These are phyloP conservation scores for Yarrowia porcina DNA, from an alignment of 805 yeast species.

Conservation along the genomic window DNA sequence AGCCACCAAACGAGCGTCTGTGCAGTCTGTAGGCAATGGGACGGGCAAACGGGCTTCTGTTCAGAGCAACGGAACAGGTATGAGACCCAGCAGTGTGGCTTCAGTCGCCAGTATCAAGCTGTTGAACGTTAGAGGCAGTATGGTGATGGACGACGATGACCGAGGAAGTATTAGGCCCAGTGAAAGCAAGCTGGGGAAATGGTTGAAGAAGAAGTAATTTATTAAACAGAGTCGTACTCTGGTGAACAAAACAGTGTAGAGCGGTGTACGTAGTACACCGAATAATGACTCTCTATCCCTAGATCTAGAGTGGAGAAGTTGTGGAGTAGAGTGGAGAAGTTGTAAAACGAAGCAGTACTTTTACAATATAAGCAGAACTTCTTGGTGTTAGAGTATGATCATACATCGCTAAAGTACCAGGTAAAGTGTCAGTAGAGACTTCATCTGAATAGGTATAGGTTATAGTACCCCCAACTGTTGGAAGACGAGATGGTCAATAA, in stretches of 20 bases:
- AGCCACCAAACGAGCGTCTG: neutral
- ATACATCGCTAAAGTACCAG: too few species aligned
- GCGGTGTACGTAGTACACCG: neutral
- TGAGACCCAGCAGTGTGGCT: conserved; percentile 6
- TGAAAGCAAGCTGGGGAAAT: conserved; percentile 11
- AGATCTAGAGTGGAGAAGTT: too few species aligned
- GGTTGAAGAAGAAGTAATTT: conserved; percentile 18
- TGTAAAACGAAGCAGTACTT: too few species aligned
- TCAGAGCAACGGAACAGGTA: conserved; percentile 26
- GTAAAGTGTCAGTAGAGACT: too few species aligned
- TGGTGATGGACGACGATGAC: conserved; percentile 10
- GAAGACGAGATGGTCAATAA: too few species aligned
- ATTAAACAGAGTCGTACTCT: neutral
- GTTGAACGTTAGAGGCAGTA: neutral
- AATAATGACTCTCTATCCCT: too few species aligned
- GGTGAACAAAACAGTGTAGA: too few species aligned
- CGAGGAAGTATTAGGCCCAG: neutral
- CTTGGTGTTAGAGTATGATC: too few species aligned
- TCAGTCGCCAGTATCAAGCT: conserved; percentile 6
- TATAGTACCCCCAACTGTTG: too few species aligned
- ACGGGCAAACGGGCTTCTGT: conserved; percentile 31
- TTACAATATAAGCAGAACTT: too few species aligned
- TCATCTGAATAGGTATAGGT: too few species aligned
- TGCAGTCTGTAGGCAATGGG: neutral
- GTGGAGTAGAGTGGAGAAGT: too few species aligned